phyloP scores from a whole-genome alignment of 495 filamentous ascomycete species.

The Podospora pseudoanserina region DNA sequence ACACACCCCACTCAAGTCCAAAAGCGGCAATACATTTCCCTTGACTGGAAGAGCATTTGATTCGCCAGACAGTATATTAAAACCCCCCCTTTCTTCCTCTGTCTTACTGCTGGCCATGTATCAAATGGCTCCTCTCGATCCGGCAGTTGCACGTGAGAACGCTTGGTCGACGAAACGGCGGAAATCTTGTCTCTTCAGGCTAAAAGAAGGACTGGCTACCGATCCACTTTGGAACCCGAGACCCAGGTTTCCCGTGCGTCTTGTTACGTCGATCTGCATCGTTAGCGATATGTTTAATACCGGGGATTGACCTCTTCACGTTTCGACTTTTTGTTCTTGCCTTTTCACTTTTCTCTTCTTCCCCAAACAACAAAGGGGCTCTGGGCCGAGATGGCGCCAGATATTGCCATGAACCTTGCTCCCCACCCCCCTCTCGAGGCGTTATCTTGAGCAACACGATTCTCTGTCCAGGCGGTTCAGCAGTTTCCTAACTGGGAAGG shows the following conservation, averaged over 20 bases:
- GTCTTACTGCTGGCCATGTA: slow-evolving; percentile 6
- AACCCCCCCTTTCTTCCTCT: slow-evolving; percentile 7
- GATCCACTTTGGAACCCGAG: not conserved
- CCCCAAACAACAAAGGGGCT: not conserved
- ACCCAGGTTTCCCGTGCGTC: too few relatives aligned
- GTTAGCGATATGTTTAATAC: too few relatives aligned
- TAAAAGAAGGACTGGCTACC: not conserved
- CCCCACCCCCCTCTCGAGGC: not conserved
- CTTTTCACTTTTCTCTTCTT: not conserved
- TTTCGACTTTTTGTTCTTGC: not conserved
- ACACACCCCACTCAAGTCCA: too few relatives aligned
- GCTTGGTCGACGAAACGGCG: not conserved
- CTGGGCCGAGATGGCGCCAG: not conserved
- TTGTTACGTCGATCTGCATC: too few relatives aligned
- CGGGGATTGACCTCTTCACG: not conserved
- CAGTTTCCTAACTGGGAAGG: slow-evolving; percentile 17
- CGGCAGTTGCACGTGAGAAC: slow-evolving; percentile 11
- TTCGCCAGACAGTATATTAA: slow-evolving; percentile 12
- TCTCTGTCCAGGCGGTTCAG: not conserved
- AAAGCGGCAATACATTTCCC: too few relatives aligned
- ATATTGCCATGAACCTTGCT: not conserved
- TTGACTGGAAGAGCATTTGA: not conserved
- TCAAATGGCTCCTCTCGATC: slow-evolving; percentile 7
- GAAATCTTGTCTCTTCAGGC: not conserved
- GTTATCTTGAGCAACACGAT: not conserved